Evolutionary conservation across 2,329 filamentous ascomycete genomes (phyloP).

Genomic region (Annulohypoxylon truncatum): DNA sequence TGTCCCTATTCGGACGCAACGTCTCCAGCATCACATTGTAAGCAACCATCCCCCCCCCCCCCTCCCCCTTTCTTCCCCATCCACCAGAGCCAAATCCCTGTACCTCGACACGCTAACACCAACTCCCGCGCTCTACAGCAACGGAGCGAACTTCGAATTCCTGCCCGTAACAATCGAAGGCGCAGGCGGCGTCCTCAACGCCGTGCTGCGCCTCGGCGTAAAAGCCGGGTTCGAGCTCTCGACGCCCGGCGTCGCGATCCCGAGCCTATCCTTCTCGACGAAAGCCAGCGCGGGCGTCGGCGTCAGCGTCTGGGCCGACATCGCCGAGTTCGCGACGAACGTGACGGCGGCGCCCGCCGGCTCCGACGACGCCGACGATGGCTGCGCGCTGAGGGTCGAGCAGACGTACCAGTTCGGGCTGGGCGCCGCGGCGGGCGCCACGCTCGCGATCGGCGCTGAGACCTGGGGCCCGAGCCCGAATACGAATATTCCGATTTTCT

Average conservation of each 20-base stretch:
- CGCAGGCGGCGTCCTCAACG: constrained; percentile 57
- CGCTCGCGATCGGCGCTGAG: constrained; percentile 55
- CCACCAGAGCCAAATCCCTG: no score
- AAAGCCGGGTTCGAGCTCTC: constrained; percentile 57
- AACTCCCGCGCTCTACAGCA: no score
- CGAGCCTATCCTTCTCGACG: constrained; percentile 31
- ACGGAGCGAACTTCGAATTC: constrained; percentile 66
- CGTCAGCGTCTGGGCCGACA: constrained; percentile 61
- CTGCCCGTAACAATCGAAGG: constrained; percentile 64
- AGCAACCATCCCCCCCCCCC: no score
- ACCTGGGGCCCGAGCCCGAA: constrained; percentile 63
- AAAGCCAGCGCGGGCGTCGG: constrained; percentile 59
- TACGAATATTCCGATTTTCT: constrained; percentile 63
- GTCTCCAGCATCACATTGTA: constrained; percentile 63
- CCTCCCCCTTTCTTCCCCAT: no score
- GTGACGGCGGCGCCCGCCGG: constrained; percentile 55
- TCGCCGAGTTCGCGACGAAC: constrained; percentile 66
- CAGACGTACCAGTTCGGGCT: constrained; percentile 64
- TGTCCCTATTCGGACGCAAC: constrained; percentile 62
- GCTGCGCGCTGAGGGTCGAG: constrained; percentile 59
- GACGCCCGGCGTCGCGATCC: constrained; percentile 40
- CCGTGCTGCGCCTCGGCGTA: constrained; percentile 60
- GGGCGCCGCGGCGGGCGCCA: constrained; percentile 66
- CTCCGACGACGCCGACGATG: constrained; percentile 49
- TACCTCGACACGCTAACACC: no score